Percentiles rank a stretch among this genome's conserved stretches.
phyloP scores from a whole-genome alignment of 2,329 filamentous ascomycete genomes.

The Cryphonectria naterciae region DNA sequence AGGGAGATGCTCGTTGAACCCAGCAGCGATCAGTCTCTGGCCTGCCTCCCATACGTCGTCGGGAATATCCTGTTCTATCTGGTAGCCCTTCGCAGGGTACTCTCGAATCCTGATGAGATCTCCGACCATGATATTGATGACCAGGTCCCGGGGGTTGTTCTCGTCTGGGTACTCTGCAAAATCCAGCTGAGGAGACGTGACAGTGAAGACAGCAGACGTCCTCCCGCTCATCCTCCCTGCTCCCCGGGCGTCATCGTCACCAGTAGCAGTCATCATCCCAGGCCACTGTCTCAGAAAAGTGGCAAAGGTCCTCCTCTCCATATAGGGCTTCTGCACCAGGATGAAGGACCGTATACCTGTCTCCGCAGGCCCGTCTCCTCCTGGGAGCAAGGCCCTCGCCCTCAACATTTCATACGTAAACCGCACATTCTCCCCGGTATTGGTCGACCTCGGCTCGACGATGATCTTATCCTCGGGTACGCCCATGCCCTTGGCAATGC shows the following conservation, averaged over 20 bases:
- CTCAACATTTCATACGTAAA: constrained; percentile 45
- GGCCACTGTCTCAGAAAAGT: constrained; percentile 54
- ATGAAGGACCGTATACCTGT: constrained; percentile 39
- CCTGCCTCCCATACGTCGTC: constrained; percentile 47
- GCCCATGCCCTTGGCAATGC: constrained; percentile 44
- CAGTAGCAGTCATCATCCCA: constrained; percentile 29
- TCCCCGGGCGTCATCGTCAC: not conserved
- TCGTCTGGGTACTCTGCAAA: constrained; percentile 48
- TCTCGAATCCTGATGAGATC: constrained; percentile 49
- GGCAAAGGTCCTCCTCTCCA: constrained; percentile 51
- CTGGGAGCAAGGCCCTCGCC: constrained; percentile 32
- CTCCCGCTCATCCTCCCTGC: not conserved
- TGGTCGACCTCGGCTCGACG: constrained; percentile 45
- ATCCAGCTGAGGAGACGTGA: constrained; percentile 45
- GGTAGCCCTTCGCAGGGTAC: constrained; percentile 48
- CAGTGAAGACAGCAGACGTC: constrained; percentile 39
- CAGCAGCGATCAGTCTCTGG: constrained; percentile 44
- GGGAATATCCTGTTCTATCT: constrained; percentile 49
- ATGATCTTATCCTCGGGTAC: constrained; percentile 45
- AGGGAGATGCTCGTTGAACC: constrained; percentile 45
- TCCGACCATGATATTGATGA: constrained; percentile 50
- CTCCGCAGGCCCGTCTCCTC: not conserved
- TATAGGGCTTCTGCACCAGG: constrained; percentile 54
- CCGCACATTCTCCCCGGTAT: constrained; percentile 53
- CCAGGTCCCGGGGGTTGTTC: constrained; percentile 46